These are phyloP conservation scores for Saksenaea oblongispora DNA, from an alignment of 371 early-diverging fungal genomes.

Conservation along the genomic window DNA sequence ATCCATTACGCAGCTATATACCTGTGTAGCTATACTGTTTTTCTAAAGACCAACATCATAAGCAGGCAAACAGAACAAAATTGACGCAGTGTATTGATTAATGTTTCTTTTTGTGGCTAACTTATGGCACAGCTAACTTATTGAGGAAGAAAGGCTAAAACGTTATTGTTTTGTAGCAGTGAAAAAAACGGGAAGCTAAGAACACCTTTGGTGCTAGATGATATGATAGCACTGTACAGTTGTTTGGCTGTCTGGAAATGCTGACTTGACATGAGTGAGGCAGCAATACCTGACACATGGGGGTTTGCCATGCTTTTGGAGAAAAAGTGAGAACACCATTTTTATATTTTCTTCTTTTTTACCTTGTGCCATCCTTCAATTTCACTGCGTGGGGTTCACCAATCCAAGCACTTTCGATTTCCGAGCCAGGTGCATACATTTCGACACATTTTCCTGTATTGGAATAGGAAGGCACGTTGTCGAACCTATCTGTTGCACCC, in stretches of 20 bases:
- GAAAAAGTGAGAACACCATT: not conserved
- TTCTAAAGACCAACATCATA: too few species aligned
- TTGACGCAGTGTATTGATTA: too few species aligned
- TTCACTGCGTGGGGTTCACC: conserved; percentile 20
- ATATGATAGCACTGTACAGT: conserved; percentile 19
- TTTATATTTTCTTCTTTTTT: not conserved
- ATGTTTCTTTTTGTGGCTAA: not conserved
- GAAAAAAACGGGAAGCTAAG: conserved; percentile 3
- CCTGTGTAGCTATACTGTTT: too few species aligned
- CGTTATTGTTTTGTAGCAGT: not conserved
- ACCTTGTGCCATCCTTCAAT: conserved; percentile 67
- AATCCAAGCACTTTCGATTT: conserved; percentile 56
- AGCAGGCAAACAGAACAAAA: too few species aligned
- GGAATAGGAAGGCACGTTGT: conserved; percentile 52
- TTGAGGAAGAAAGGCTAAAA: not conserved
- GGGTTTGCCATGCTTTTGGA: conserved; percentile 65
- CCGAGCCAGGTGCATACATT: conserved; percentile 56
- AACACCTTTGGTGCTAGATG: conserved; percentile 14
- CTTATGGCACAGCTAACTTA: not conserved
- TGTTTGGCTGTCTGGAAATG: conserved; percentile 17
- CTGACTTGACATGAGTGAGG: conserved; percentile 33
- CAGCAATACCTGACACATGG: conserved; percentile 63
- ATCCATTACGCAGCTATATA: too few species aligned
- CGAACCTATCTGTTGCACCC: conserved; percentile 56
- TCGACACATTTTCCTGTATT: conserved; percentile 60